Conservation (phyloP, 2,329 filamentous ascomycete genomes). For the Daldinia sp. region DNA sequence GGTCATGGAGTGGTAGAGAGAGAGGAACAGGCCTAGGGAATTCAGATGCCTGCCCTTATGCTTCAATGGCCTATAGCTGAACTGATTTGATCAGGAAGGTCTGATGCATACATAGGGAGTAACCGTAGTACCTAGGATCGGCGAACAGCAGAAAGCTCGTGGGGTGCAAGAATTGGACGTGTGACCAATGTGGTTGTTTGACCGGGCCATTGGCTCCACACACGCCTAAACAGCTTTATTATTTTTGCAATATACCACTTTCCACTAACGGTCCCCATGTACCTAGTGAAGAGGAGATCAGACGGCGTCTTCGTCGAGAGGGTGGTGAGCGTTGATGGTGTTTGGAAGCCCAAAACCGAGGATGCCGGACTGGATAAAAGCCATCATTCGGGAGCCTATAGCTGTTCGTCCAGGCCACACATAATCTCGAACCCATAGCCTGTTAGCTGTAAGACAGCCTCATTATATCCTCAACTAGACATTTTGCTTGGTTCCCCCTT, state of each 20-base stretch:
- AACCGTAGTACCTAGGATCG: conserved; percentile 43
- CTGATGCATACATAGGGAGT: conserved; percentile 37
- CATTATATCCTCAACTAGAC: conserved; percentile 23
- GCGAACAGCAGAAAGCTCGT: conserved; percentile 43
- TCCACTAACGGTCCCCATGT: conserved; percentile 41
- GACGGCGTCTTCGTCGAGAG: conserved; percentile 37
- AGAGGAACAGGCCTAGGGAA: conserved; percentile 31
- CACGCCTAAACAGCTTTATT: conserved; percentile 43
- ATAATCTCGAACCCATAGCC: conserved; percentile 23
- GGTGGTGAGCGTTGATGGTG: conserved; percentile 32
- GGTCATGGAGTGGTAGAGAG: conserved; percentile 22
- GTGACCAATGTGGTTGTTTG: conserved; percentile 44
- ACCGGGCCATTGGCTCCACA: conserved; percentile 46
- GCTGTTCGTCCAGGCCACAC: conserved; percentile 24
- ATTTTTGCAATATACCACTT: conserved; percentile 42
- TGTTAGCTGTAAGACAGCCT: conserved; percentile 20
- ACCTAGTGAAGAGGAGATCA: conserved; percentile 40
- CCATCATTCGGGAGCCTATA: conserved; percentile 27
- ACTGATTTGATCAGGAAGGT: conserved; percentile 36
- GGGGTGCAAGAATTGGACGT: conserved; percentile 43
- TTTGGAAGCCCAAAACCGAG: conserved; percentile 35
- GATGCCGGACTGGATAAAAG: conserved; percentile 39
- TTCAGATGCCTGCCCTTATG: conserved; percentile 34
- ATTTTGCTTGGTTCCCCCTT: conserved; percentile 24
- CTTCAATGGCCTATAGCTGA: conserved; percentile 36